Conservation (phyloP, 148 eudicot species). For the Agrostemma githago region DNA sequence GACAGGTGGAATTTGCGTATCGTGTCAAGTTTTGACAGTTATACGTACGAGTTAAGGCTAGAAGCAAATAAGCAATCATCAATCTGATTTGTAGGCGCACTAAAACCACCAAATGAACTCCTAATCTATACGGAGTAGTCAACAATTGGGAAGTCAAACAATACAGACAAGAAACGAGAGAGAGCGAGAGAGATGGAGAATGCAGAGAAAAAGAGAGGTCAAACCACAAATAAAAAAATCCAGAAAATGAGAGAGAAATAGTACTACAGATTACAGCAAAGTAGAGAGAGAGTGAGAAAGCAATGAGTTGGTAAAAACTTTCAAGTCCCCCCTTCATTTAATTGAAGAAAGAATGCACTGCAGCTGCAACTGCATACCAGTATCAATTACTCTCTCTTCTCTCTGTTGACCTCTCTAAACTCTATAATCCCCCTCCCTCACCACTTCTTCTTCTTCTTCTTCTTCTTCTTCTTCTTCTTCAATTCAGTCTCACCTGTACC, state of each 20-base stretch:
- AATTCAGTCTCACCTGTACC: not conserved
- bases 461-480: conserved; percentile 2
- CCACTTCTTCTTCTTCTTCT: not conserved
- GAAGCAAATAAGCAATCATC: too few relatives aligned
- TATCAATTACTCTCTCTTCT: conserved; percentile 7
- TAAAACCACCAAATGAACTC: too few relatives aligned
- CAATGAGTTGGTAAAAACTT: conserved; percentile 18
- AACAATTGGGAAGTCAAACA: not conserved
- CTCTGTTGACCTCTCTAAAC: conserved; percentile 28
- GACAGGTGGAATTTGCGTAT: too few relatives aligned
- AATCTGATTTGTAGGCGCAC: too few relatives aligned
- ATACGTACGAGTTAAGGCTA: too few relatives aligned
- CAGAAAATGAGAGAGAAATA: not conserved
- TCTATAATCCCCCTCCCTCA: not conserved
- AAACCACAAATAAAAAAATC: conserved; percentile 13
- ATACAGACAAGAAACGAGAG: too few relatives aligned
- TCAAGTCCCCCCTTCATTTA: conserved; percentile 11
- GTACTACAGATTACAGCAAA: too few relatives aligned
- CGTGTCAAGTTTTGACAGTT: too few relatives aligned
- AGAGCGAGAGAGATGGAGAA: not conserved
- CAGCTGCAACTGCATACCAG: not conserved
- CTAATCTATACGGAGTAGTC: too few relatives aligned
- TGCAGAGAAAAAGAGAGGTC: conserved; percentile 13
- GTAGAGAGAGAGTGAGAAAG: too few relatives aligned
- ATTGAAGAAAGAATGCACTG: too few relatives aligned